Evolutionary conservation across 768 basidiomycete species (phyloP).

Genomic region (Amanita exitialis): DNA sequence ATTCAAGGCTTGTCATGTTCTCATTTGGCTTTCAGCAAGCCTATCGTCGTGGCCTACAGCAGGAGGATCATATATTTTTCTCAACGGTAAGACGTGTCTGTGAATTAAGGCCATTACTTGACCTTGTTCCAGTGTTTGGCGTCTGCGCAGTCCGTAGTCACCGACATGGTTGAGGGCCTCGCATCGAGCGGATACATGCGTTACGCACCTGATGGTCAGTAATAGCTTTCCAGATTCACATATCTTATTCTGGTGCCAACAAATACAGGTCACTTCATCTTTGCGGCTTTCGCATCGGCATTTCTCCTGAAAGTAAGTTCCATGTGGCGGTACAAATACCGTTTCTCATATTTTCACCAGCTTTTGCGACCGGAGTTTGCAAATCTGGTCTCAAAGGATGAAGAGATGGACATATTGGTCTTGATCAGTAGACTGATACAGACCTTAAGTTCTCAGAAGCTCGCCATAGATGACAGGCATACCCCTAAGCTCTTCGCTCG

Average conservation of each 20-base stretch:
- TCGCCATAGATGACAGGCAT: slow-evolving; percentile 76
- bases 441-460: slow-evolving; percentile 57
- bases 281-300: slow-evolving; percentile 73
- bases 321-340: neutral
- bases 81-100: slow-evolving; percentile 31
- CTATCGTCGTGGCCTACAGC: slow-evolving; percentile 57
- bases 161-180: slow-evolving; percentile 52
- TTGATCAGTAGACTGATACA: slow-evolving; percentile 65
- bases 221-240: neutral
- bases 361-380: slow-evolving; percentile 68
- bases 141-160: slow-evolving; percentile 58
- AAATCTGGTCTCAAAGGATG: slow-evolving; percentile 46
- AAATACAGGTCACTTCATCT: slow-evolving; percentile 57
- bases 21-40: slow-evolving; percentile 84
- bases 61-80: slow-evolving; percentile 56
- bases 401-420: slow-evolving; percentile 64
- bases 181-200: slow-evolving; percentile 70
- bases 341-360: slow-evolving; percentile 20
- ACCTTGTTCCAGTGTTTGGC: slow-evolving; percentile 46
- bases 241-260: neutral
- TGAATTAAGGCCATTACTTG: neutral
- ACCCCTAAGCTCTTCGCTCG: slow-evolving; percentile 74
- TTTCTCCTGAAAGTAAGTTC: slow-evolving; percentile 65
- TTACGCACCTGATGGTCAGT: slow-evolving; percentile 65
- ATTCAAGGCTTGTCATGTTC: slow-evolving; percentile 77